A percentile compares a stretch with the other conserved stretches of the same genome.
phyloP scores from a whole-genome alignment of 257 asterid species.

The Handroanthus guayacan region DNA sequence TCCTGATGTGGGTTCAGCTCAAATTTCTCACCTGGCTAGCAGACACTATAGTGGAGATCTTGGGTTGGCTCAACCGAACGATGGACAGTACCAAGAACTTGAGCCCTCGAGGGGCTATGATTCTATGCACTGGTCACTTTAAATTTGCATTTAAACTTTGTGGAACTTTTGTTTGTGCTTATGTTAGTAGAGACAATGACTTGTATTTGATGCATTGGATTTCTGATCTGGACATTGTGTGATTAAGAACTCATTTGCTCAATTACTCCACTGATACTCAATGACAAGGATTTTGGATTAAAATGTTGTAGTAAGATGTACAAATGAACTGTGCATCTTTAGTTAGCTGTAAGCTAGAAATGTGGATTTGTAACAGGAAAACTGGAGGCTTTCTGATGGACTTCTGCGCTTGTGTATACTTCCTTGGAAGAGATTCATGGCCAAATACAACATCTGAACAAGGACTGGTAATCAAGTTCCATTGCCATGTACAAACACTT shows the following conservation, averaged over 20 bases:
- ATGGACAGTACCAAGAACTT: constrained; percentile 49
- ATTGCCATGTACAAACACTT: too few species aligned
- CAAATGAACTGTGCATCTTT: not conserved
- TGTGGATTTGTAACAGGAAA: not conserved
- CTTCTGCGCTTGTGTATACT: too few species aligned
- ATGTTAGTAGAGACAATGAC: not conserved
- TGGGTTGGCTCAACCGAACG: constrained; percentile 53
- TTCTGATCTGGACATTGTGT: not conserved
- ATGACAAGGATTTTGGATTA: not conserved
- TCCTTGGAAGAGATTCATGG: too few species aligned
- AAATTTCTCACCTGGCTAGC: constrained; percentile 49
- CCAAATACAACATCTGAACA: too few species aligned
- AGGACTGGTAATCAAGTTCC: too few species aligned
- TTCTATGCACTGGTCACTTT: constrained; percentile 73
- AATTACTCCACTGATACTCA: not conserved
- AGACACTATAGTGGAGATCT: constrained; percentile 53
- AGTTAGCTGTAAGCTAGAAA: not conserved
- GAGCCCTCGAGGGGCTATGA: constrained; percentile 62
- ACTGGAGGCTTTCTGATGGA: too few species aligned
- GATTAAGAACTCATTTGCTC: not conserved
- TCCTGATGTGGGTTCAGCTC: constrained; percentile 59
- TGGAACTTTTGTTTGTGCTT: constrained; percentile 15
- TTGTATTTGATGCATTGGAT: constrained; percentile 4
- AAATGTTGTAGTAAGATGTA: not conserved
- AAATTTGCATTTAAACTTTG: constrained; percentile 22